Evolutionary conservation across 305 asterid species (phyloP).

Genomic region (Plantago coronopus): DNA sequence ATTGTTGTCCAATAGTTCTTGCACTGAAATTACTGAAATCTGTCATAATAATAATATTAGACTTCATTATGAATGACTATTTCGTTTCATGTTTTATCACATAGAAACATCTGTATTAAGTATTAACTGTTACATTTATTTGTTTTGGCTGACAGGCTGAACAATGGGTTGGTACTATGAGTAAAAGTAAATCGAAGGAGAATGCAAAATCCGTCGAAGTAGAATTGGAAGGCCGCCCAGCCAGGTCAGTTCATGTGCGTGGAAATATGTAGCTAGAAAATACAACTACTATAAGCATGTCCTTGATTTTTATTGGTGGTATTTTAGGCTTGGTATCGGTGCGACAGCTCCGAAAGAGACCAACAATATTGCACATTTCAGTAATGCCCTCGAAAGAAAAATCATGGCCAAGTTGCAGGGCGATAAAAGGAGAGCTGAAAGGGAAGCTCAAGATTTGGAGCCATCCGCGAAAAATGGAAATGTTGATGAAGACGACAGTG

Average conservation of each 20-base stretch:
- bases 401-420: slow-evolving; percentile 48
- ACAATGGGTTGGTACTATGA: slow-evolving; percentile 67
- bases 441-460: slow-evolving; percentile 36
- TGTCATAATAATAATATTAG: no score
- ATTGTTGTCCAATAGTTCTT: no score
- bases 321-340: slow-evolving; percentile 76
- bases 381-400: slow-evolving; percentile 58
- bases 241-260: slow-evolving; percentile 42
- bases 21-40: no score
- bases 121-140: not conserved
- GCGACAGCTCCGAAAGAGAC: slow-evolving; percentile 62
- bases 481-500: slow-evolving; percentile 49
- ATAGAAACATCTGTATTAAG: not conserved
- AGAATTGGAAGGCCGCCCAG: slow-evolving; percentile 63
- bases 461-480: slow-evolving; percentile 32
- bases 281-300: slow-evolving; percentile 9
- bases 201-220: slow-evolving; percentile 30
- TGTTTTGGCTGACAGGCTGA: slow-evolving; percentile 54
- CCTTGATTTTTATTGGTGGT: slow-evolving; percentile 17
- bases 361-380: slow-evolving; percentile 35
- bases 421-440: slow-evolving; percentile 35
- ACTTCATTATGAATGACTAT: no score
- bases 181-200: slow-evolving; percentile 34
- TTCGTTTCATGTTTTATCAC: not conserved
- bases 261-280: slow-evolving; percentile 7